Percentiles rank a stretch among this genome's conserved stretches.
These are phyloP conservation scores for Mediolabrus comicus DNA, from an alignment of 108 stramenopile species.

Conservation along the genomic window DNA sequence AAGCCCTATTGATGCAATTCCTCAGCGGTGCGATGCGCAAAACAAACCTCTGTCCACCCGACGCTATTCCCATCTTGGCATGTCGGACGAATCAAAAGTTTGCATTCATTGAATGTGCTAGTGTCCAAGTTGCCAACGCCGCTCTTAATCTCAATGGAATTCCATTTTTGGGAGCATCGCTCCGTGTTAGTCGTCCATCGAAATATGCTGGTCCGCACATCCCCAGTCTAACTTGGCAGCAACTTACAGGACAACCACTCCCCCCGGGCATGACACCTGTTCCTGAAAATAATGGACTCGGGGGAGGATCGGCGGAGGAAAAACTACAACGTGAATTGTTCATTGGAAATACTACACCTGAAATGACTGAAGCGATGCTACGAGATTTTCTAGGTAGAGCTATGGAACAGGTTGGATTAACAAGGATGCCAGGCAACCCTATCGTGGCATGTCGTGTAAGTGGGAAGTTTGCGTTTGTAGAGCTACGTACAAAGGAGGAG, in stretches of 20 bases:
- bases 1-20: constrained; percentile 83
- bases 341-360: constrained; percentile 92
- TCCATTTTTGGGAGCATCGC: constrained; percentile 85
- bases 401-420: constrained; percentile 85
- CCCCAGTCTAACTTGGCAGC: constrained; percentile 81
- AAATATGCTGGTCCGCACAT: constrained; percentile 86
- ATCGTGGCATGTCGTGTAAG: constrained; percentile 82
- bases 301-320: constrained; percentile 68
- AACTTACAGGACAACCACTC: constrained; percentile 79
- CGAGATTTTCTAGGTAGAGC: constrained; percentile 84
- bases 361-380: constrained; percentile 89
- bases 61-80: constrained; percentile 72
- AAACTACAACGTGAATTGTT: constrained; percentile 89
- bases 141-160: constrained; percentile 88
- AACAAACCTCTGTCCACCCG: constrained; percentile 61
- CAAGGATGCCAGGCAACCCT: constrained; percentile 79
- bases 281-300: constrained; percentile 14
- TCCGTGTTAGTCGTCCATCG: constrained; percentile 87
- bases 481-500: constrained; percentile 80
- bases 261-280: constrained; percentile 52
- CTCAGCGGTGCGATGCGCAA: constrained; percentile 92
- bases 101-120: constrained; percentile 86
- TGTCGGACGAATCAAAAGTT: constrained; percentile 87
- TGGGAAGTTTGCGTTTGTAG: constrained; percentile 94
- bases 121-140: constrained; percentile 73